These are phyloP conservation scores for Coelastrella sp. DNA, from an alignment of 139 green algal genomes.

Conservation along the genomic window DNA sequence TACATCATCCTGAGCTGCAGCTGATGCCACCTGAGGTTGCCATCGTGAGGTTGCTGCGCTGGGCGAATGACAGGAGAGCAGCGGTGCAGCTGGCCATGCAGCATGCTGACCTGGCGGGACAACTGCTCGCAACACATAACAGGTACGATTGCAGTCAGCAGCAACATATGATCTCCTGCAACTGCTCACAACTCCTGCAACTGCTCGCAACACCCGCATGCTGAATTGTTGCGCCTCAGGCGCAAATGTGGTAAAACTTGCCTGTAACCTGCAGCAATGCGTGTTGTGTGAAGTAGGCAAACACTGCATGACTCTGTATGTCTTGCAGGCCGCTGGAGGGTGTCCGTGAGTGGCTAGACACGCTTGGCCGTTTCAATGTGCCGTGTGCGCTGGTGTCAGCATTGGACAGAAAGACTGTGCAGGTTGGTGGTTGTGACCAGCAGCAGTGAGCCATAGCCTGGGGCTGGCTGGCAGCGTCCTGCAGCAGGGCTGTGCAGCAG, in stretches of 20 bases:
- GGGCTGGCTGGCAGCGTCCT: background rate
- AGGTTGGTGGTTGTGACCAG: background rate
- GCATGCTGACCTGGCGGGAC: conserved; percentile 61
- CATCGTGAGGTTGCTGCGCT: conserved; percentile 75
- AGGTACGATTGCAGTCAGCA: background rate
- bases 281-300: too few species aligned
- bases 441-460: background rate
- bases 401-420: conserved; percentile 63
- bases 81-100: conserved; percentile 70
- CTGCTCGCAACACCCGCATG: too few species aligned
- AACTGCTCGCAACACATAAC: conserved; percentile 57
- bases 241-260: too few species aligned
- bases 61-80: conserved; percentile 69
- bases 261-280: too few species aligned
- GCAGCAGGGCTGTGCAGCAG: too few species aligned
- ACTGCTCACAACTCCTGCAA: too few species aligned
- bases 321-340: conserved; percentile 52
- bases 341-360: conserved; percentile 76
- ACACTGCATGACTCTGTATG: background rate
- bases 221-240: too few species aligned
- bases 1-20: conserved; percentile 58
- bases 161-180: too few species aligned
- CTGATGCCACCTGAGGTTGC: conserved; percentile 69
- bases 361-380: conserved; percentile 71
- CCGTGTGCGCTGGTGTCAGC: conserved; percentile 77